Conservation (phyloP, 768 basidiomycete genomes). For the Imleria badia region DNA sequence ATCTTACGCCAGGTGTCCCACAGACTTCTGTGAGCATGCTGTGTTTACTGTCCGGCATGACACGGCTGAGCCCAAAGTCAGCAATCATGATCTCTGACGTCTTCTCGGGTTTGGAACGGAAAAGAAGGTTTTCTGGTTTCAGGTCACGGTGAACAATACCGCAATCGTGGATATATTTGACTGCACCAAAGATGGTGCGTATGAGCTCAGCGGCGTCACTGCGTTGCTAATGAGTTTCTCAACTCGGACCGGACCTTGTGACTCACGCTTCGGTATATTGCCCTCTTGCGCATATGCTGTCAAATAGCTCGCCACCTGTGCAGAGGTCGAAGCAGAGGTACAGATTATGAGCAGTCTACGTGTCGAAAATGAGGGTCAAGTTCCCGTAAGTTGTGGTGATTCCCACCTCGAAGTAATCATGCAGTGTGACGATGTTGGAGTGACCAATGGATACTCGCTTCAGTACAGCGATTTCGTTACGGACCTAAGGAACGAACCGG, state of each 20-base stretch:
- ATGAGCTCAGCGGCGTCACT: conserved; percentile 91
- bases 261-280: conserved; percentile 93
- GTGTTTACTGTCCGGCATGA: conserved; percentile 90
- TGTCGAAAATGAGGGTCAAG: background rate
- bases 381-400: background rate
- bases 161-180: conserved; percentile 86
- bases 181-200: conserved; percentile 81
- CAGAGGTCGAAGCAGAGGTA: conserved; percentile 96
- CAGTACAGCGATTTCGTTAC: conserved; percentile 95
- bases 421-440: conserved; percentile 86
- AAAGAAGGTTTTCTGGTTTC: conserved; percentile 97
- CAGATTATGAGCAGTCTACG: conserved; percentile 84
- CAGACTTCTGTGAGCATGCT: conserved; percentile 92
- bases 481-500: conserved; percentile 53
- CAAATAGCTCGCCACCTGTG: conserved; percentile 97
- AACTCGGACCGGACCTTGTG: background rate
- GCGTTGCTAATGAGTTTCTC: conserved; percentile 25
- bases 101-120: conserved; percentile 77
- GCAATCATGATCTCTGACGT: conserved; percentile 96
- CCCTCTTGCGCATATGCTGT: conserved; percentile 96
- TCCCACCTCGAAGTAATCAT: conserved; percentile 91
- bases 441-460: conserved; percentile 92
- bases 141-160: conserved; percentile 97
- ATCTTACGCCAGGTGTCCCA: conserved; percentile 81
- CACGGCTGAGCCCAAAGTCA: conserved; percentile 90